Conservation (phyloP, 371 early-diverging fungal genomes). For the Haplosporangium sp. region DNA sequence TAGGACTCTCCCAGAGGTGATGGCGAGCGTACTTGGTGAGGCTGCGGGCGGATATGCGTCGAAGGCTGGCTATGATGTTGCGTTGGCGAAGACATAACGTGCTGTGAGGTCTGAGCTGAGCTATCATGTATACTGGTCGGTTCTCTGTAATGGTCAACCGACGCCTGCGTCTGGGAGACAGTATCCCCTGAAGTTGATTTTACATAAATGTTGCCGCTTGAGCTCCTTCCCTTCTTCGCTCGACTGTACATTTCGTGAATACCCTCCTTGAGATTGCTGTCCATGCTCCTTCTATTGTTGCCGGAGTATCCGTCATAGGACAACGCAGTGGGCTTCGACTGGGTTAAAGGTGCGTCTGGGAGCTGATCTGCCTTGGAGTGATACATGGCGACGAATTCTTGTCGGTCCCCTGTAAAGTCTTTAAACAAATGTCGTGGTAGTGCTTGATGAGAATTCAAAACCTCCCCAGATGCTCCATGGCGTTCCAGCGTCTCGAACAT, state of each 20-base stretch:
- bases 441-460: constrained; percentile 35
- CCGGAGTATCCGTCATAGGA: constrained; percentile 8
- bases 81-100: constrained; percentile 30
- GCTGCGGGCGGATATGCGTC: constrained; percentile 14
- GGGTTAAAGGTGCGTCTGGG: not conserved
- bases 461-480: constrained; percentile 31
- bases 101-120: constrained; percentile 8
- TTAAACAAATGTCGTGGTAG: constrained; percentile 30
- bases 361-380: constrained; percentile 17
- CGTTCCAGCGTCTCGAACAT: constrained; percentile 27
- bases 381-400: constrained; percentile 34
- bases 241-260: constrained; percentile 38
- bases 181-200: constrained; percentile 29
- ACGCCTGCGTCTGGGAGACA: constrained; percentile 7
- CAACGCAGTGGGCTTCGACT: not conserved
- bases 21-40: constrained; percentile 37
- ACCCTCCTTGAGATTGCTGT: constrained; percentile 41
- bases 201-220: constrained; percentile 38
- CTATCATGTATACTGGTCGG: constrained; percentile 7
- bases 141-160: constrained; percentile 23
- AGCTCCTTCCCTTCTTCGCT: constrained; percentile 36
- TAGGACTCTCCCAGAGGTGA: constrained; percentile 52
- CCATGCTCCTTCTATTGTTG: constrained; percentile 6
- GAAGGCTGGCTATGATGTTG: constrained; percentile 12
- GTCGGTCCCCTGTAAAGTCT: constrained; percentile 13